Base-by-base conservation (phyloP, 805 yeast species). In the Candida sphagnicola region DNA sequence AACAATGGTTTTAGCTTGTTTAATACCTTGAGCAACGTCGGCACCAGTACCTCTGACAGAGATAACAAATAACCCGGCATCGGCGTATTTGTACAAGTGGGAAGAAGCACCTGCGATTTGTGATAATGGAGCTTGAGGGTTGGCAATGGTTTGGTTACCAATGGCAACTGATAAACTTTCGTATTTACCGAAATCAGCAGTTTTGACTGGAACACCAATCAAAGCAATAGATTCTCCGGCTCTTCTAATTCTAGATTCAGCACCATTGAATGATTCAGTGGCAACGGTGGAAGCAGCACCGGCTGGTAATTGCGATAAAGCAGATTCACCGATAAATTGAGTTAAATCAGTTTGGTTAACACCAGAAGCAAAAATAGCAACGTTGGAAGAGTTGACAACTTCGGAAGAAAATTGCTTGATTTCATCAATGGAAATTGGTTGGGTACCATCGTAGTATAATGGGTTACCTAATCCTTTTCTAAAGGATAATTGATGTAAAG, bases 381-480 rank as follows among this genome's bases (percentile, higher is more conserved):
- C 70, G 70, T 85, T 85, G 47, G 80, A 76, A 54, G 78, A 70
- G 48, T 79, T 75, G 76, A 80, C 88, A 39, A 75, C 84, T 53
- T 75, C 66, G 48, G 76, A 63, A 46, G 95, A 90, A 59, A 70
- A 86, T 31, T 61, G 62, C 52, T 75, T 72, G 56, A 93, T 72
- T 44, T 83, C 88, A 39, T 81, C 88, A 50, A 79, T 69, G 32
- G 78, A 54, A 36, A 60, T 47, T 51, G 71, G 67, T 47, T 74
- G 63, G 47, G 75, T 74, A 45, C 86, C 85, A 61, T 85, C 84
- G 60, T 77, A 86, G 61, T 75, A 75, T 54, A 87, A 73, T 48
- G 95, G 83, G 66, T 82, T 78, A 56, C 96, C 97, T 55, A 86
- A 78, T 39, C 96, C 97, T 45, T 65, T 72, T 74, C 93, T 85